Percentiles rank a stretch among this genome's conserved stretches.
phyloP scores from a whole-genome alignment of 345 rosid genomes.

The Eucalyptus dawsonii region DNA sequence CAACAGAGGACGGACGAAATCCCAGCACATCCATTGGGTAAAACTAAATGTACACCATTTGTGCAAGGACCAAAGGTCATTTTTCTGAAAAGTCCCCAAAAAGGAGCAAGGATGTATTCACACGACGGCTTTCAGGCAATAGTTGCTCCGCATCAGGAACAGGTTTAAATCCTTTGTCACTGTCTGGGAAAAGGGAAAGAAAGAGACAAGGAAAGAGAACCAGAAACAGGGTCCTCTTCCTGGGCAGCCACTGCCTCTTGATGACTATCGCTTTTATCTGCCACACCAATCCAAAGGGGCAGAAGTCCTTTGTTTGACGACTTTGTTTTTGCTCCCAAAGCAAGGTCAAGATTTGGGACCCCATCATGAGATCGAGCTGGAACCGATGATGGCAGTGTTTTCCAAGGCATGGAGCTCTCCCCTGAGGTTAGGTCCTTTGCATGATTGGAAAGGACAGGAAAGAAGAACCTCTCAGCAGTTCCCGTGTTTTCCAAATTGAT shows the following conservation, averaged over 20 bases:
- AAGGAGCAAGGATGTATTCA: constrained; percentile 61
- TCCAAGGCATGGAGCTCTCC: constrained; percentile 19
- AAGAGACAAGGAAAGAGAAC: constrained; percentile 82
- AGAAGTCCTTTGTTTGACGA: constrained; percentile 31
- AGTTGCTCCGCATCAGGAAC: constrained; percentile 44
- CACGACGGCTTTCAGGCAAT: constrained; percentile 39
- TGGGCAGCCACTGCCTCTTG: constrained; percentile 7
- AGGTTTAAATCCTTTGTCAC: constrained; percentile 28
- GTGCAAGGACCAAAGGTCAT: constrained; percentile 6
- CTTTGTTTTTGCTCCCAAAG: constrained; percentile 65
- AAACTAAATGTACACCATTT: constrained; percentile 10
- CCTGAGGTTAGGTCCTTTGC: constrained; percentile 21
- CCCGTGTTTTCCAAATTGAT: constrained; percentile 25
- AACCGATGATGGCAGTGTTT: constrained; percentile 6
- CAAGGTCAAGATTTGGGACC: constrained; percentile 81
- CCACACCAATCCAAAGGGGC: constrained; percentile 39
- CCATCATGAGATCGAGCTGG: constrained; percentile 13
- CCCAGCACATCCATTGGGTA: constrained; percentile 11
- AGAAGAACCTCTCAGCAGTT: constrained; percentile 49
- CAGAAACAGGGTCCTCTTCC: constrained; percentile 50
- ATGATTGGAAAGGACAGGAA: constrained; percentile 45
- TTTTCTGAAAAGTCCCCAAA: constrained; percentile 45
- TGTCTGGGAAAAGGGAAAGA: constrained; percentile 60
- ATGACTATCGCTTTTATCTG: constrained; percentile 17
- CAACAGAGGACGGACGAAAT: neutral